Evolutionary conservation across 2,329 filamentous ascomycete genomes (phyloP).

Genomic region (Aspergillus puulaauensis): DNA sequence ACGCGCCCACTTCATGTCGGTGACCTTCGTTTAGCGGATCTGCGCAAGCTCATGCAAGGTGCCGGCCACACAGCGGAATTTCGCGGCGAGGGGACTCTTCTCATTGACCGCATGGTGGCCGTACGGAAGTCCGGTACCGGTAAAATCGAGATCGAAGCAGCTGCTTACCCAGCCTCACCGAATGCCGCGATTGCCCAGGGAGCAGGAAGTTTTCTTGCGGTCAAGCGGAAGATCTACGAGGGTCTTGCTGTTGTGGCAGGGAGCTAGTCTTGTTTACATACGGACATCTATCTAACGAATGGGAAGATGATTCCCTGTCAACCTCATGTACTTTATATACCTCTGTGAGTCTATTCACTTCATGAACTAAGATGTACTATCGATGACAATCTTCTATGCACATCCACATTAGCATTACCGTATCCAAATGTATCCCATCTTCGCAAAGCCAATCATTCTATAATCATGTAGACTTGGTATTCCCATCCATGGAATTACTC

Average conservation of each 20-base stretch:
- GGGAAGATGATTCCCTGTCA: not conserved
- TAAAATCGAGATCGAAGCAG: constrained; percentile 81
- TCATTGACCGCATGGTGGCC: constrained; percentile 84
- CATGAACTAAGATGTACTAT: constrained; percentile 1
- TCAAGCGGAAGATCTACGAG: constrained; percentile 89
- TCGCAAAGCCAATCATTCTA: not conserved
- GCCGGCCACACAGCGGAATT: constrained; percentile 88
- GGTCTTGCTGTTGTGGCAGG: constrained; percentile 87
- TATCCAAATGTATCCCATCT: not conserved
- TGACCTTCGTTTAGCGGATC: constrained; percentile 82
- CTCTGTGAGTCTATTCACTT: not conserved
- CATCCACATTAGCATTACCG: not conserved
- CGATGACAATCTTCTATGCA: not conserved
- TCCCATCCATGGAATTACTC: not conserved
- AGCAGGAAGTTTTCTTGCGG: constrained; percentile 76
- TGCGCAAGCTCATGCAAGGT: constrained; percentile 78
- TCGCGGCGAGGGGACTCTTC: constrained; percentile 83
- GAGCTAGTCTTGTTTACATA: constrained; percentile 29
- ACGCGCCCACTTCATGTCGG: constrained; percentile 92
- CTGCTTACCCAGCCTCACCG: constrained; percentile 54
- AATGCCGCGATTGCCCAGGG: constrained; percentile 45
- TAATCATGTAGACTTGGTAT: not conserved
- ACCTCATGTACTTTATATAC: constrained; percentile 3
- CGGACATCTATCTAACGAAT: not conserved
- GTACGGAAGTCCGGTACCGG: constrained; percentile 87